phyloP scores from a whole-genome alignment of 106 monocot genomes.

The Narthecium ossifragum region DNA sequence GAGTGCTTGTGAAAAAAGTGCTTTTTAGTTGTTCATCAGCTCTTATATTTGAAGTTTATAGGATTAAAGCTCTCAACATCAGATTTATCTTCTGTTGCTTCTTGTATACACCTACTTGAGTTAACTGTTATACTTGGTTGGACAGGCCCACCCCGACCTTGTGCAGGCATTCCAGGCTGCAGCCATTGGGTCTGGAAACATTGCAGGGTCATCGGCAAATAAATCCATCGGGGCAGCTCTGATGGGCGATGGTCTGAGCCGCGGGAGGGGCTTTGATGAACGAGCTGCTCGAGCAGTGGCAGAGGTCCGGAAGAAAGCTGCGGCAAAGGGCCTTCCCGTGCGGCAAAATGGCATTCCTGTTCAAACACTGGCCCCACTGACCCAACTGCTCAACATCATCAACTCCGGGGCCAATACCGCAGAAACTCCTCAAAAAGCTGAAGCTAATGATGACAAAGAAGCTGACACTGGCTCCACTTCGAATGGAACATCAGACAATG shows the following conservation, averaged over 20 bases:
- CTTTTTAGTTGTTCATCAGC: background rate
- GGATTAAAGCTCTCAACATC: background rate
- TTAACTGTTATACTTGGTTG: too few species aligned
- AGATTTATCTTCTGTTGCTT: background rate
- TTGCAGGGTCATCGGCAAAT: constrained; percentile 27
- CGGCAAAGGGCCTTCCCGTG: constrained; percentile 60
- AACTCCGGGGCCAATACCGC: constrained; percentile 17
- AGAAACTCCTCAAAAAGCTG: constrained; percentile 15
- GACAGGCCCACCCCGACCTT: constrained; percentile 64
- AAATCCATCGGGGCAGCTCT: constrained; percentile 42
- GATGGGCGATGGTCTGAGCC: constrained; percentile 49
- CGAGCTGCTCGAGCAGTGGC: constrained; percentile 84
- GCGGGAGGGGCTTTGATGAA: constrained; percentile 68
- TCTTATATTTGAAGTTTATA: too few species aligned
- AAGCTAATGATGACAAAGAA: constrained; percentile 19
- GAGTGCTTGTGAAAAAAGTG: background rate
- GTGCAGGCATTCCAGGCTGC: constrained; percentile 77
- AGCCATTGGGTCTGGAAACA: constrained; percentile 25
- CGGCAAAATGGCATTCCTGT: constrained; percentile 53
- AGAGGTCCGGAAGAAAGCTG: constrained; percentile 88
- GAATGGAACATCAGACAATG: constrained; percentile 7
- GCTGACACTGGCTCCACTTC: background rate
- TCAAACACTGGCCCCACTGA: constrained; percentile 34
- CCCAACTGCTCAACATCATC: constrained; percentile 63
- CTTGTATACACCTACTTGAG: background rate